Conservation (phyloP, 2,329 filamentous ascomycete genomes). For the Zopfia rhizophila region DNA sequence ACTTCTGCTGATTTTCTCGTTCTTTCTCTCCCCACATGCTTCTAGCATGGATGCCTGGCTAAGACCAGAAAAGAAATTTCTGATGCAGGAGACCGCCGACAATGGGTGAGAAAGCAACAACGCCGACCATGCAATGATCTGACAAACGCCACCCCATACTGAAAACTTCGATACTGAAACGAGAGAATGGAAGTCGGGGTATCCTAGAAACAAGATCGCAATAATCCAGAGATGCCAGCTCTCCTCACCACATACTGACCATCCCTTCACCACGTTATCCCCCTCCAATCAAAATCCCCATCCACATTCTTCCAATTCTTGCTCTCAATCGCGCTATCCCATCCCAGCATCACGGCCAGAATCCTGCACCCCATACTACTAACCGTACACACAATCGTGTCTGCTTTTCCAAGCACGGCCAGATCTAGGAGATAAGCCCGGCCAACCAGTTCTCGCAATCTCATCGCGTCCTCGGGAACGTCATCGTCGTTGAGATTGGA, state of each 20-base stretch:
- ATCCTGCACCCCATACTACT: conserved; percentile 75
- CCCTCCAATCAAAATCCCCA: conserved; percentile 51
- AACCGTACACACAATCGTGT: conserved; percentile 80
- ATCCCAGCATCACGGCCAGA: conserved; percentile 87
- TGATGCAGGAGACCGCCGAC: too few relatives aligned
- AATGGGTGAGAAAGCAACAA: too few relatives aligned
- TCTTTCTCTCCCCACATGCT: too few relatives aligned
- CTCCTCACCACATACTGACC: neutral
- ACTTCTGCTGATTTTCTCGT: too few relatives aligned
- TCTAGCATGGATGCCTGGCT: too few relatives aligned
- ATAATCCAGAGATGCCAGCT: too few relatives aligned
- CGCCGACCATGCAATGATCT: too few relatives aligned
- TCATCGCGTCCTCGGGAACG: conserved; percentile 63
- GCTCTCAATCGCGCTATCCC: conserved; percentile 66
- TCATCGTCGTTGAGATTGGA: conserved; percentile 29
- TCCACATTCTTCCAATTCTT: conserved; percentile 78
- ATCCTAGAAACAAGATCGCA: too few relatives aligned
- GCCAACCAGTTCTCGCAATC: conserved; percentile 77
- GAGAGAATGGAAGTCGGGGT: neutral
- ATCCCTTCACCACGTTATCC: conserved; percentile 43
- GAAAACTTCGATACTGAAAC: neutral
- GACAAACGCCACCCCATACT: too few relatives aligned
- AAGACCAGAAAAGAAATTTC: too few relatives aligned
- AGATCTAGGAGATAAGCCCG: conserved; percentile 86
- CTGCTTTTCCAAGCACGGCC: conserved; percentile 74